Conservation (phyloP, 2,329 filamentous ascomycete species). For the Aureobasidium pullulans region DNA sequence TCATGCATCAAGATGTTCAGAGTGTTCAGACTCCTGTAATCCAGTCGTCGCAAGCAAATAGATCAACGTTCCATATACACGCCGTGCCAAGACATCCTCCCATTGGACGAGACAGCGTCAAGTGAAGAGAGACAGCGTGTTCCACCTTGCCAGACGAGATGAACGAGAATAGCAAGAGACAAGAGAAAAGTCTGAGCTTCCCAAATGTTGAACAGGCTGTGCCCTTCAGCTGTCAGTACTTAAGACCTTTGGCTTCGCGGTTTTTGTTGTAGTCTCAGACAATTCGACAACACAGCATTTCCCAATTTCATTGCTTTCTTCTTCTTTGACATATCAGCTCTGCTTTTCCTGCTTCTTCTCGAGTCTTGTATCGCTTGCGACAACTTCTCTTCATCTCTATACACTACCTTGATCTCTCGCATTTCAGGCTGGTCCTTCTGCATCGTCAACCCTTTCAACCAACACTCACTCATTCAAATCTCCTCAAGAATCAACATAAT, state of each 20-base stretch:
- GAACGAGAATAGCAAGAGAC: not conserved
- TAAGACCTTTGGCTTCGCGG: not conserved
- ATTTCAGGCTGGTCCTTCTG: not conserved
- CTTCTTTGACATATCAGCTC: not conserved
- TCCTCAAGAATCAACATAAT: conserved; percentile 28
- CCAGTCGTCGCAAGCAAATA: not conserved
- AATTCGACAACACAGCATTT: not conserved
- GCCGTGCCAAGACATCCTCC: not conserved
- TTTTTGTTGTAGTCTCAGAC: not conserved
- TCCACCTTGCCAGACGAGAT: not conserved
- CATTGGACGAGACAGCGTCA: conserved; percentile 7
- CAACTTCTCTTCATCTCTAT: not conserved
- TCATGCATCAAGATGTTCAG: not conserved
- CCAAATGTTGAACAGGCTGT: not conserved
- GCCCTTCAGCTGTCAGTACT: not conserved
- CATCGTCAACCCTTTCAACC: not conserved
- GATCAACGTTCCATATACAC: not conserved
- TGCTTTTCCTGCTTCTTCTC: not conserved
- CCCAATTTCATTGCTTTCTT: not conserved
- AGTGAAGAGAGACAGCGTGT: conserved; percentile 12
- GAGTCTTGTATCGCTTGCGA: not conserved
- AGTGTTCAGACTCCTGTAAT: not conserved
- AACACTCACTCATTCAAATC: too few species aligned
- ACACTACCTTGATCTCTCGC: not conserved
- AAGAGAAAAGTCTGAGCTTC: not conserved